These are phyloP conservation scores for Blastocystis sp. DNA, from an alignment of 352 stramenopile species.

Conservation along the genomic window DNA sequence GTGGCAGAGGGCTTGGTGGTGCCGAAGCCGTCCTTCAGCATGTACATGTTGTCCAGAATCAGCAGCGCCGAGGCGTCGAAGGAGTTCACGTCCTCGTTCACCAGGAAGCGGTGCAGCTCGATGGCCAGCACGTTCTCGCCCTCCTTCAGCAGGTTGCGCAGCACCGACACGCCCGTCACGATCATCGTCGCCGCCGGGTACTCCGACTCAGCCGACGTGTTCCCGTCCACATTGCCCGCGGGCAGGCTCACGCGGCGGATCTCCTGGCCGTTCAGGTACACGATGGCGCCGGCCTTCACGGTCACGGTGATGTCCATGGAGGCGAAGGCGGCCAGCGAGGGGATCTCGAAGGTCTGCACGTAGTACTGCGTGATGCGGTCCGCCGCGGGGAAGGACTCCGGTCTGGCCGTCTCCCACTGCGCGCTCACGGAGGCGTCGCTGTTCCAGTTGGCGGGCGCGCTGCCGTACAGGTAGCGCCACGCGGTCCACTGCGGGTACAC, in stretches of 20 bases:
- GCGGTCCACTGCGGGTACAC: constrained; percentile 7
- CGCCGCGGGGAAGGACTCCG: constrained; percentile 18
- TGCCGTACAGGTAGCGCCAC: constrained; percentile 29
- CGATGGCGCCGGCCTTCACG: constrained; percentile 43
- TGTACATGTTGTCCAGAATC: constrained; percentile 66
- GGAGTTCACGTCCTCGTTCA: constrained; percentile 39
- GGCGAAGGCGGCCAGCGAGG: not conserved
- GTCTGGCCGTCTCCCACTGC: constrained; percentile 3
- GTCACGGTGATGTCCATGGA: constrained; percentile 25
- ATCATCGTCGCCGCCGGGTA: not conserved
- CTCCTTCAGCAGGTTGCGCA: not conserved
- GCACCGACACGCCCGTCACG: constrained; percentile 4
- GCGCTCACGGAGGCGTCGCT: not conserved
- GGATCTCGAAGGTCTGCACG: constrained; percentile 7
- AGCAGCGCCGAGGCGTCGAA: constrained; percentile 43
- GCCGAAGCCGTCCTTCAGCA: constrained; percentile 3
- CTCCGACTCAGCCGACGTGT: not conserved
- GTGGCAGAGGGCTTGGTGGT: not conserved
- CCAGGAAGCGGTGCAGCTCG: constrained; percentile 24
- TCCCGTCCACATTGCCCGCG: not conserved
- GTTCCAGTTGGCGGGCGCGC: constrained; percentile 24
- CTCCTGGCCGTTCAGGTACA: constrained; percentile 65
- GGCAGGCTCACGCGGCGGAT: constrained; percentile 49
- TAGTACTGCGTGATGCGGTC: constrained; percentile 64
- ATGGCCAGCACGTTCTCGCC: constrained; percentile 59